Evolutionary conservation across 345 rosid species (phyloP).

Genomic region (Salix brachista): DNA sequence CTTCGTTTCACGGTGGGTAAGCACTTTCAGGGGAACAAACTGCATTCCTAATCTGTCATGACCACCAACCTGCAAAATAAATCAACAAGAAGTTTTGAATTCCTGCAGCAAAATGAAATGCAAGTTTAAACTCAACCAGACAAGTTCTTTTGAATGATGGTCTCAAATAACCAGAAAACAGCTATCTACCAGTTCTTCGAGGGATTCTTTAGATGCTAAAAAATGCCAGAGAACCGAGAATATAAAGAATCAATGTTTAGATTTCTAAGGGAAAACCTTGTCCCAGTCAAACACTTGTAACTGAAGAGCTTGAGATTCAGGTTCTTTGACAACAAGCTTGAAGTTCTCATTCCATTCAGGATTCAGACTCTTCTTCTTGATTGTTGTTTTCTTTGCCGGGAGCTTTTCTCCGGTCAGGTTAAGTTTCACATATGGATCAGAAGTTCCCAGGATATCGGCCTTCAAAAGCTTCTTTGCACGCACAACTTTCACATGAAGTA

Average conservation of each 20-base stretch:
- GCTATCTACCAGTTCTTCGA: neutral
- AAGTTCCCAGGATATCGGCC: constrained; percentile 61
- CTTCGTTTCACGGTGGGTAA: constrained; percentile 44
- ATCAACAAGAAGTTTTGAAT: neutral
- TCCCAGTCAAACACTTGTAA: constrained; percentile 78
- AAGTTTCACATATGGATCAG: constrained; percentile 72
- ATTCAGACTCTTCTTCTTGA: constrained; percentile 68
- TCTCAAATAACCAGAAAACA: neutral
- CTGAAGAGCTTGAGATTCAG: constrained; percentile 55
- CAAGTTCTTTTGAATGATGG: neutral
- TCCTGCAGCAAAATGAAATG: neutral
- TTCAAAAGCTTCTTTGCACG: constrained; percentile 60
- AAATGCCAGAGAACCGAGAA: neutral
- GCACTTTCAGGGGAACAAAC: constrained; percentile 47
- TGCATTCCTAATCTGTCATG: constrained; percentile 79
- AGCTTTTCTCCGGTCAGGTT: constrained; percentile 59
- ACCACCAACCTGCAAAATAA: constrained; percentile 52
- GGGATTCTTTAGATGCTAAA: neutral
- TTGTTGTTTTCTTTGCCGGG: constrained; percentile 61
- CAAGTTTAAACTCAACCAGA: neutral
- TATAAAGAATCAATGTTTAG: neutral
- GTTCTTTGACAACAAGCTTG: constrained; percentile 65
- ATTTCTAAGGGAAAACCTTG: constrained; percentile 42
- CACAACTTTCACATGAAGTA: constrained; percentile 60
- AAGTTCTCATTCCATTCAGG: constrained; percentile 82